Conservation (phyloP, 495 filamentous ascomycete genomes). For the Neurospora tetraspora region DNA sequence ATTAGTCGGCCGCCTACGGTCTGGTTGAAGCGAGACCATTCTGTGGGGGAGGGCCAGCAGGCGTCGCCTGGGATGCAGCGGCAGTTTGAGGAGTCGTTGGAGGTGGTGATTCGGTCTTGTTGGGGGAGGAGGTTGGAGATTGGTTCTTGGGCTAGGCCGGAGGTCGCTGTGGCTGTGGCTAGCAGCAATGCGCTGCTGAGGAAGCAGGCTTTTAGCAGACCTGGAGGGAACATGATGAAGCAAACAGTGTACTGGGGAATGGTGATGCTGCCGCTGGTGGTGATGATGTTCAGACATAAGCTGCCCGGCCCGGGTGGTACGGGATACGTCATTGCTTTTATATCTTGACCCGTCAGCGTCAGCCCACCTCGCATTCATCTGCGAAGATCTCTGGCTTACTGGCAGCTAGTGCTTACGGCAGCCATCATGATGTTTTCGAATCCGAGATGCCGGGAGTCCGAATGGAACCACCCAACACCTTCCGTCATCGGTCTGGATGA, state of each 20-base stretch:
- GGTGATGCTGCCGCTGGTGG: not conserved
- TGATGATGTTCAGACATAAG: not conserved
- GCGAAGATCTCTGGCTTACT: not conserved
- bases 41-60: constrained; percentile 31
- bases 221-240: not conserved
- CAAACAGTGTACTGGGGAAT: not conserved
- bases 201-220: not conserved
- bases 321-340: not conserved
- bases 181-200: not conserved
- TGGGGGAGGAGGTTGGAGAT: not conserved
- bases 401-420: not conserved
- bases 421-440: not conserved
- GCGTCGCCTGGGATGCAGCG: constrained; percentile 43
- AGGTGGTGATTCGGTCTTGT: not conserved
- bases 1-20: constrained; percentile 32
- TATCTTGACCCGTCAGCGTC: not conserved
- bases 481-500: not conserved
- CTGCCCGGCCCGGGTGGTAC: too few species aligned
- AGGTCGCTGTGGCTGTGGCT: not conserved
- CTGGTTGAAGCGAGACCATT: constrained; percentile 31
- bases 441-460: not conserved
- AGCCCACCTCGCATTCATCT: not conserved
- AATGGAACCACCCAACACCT: not conserved
- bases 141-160: not conserved
- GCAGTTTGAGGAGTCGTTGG: constrained; percentile 19